Percentiles rank a stretch among this genome's conserved stretches.
Evolutionary conservation across 306 rosid species (phyloP).

Genomic region (Cucurbita moschata): DNA sequence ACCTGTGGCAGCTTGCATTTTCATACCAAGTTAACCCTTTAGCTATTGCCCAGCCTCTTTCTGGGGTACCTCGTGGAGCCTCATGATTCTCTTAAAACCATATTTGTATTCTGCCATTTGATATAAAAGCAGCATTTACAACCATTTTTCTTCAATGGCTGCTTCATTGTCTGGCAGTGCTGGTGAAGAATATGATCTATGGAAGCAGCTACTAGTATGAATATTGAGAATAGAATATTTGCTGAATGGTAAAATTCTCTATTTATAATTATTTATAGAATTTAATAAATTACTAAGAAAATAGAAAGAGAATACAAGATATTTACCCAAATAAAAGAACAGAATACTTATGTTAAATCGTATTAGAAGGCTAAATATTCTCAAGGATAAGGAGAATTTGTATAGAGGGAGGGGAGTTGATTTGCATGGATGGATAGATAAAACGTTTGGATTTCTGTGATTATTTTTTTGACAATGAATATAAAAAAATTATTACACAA

Average conservation of each 20-base stretch:
- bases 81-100: neutral
- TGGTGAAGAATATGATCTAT: neutral
- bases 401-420: too few relatives aligned
- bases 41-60: conserved; percentile 56
- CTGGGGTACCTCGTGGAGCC: conserved; percentile 6
- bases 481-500: too few relatives aligned
- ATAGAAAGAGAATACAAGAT: too few relatives aligned
- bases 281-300: too few relatives aligned
- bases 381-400: too few relatives aligned
- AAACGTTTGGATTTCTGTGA: neutral
- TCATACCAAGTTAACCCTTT: conserved; percentile 84
- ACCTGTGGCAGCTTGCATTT: conserved; percentile 83
- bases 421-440: neutral
- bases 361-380: too few relatives aligned
- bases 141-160: neutral
- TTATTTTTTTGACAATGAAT: neutral
- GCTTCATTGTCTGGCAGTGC: neutral
- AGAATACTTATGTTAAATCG: too few relatives aligned
- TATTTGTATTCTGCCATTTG: neutral
- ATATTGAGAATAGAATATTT: too few relatives aligned
- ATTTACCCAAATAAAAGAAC: too few relatives aligned
- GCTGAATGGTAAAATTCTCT: too few relatives aligned
- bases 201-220: too few relatives aligned
- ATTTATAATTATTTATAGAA: too few relatives aligned
- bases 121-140: neutral